These are phyloP conservation scores for Eucalyptus viminalis DNA, from an alignment of 345 rosid species.

Conservation along the genomic window DNA sequence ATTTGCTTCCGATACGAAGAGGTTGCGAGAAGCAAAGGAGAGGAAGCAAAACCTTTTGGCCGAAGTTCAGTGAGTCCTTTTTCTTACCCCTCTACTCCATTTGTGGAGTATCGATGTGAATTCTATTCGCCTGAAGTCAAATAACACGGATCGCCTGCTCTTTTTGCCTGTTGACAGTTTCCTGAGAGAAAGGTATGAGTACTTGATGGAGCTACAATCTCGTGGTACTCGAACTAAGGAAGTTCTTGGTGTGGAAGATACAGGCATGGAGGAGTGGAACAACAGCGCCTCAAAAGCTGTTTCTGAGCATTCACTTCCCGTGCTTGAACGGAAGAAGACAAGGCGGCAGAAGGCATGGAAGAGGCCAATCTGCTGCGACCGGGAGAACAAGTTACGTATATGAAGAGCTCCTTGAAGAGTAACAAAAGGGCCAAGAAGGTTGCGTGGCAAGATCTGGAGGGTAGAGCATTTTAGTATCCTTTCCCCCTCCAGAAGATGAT, in stretches of 20 bases:
- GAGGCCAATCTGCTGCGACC: background rate
- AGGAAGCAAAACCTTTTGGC: slow-evolving; percentile 22
- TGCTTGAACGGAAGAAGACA: background rate
- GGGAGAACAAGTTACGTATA: background rate
- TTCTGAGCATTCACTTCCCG: background rate
- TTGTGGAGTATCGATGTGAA: background rate
- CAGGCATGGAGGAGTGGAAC: background rate
- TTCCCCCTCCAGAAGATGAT: background rate
- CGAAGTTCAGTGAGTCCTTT: slow-evolving; percentile 22
- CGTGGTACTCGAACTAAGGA: background rate
- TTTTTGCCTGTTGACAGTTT: background rate
- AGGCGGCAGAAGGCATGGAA: background rate
- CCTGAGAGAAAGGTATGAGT: background rate
- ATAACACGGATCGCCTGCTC: background rate
- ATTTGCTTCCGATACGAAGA: slow-evolving; percentile 25
- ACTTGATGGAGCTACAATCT: background rate
- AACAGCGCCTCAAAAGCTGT: background rate
- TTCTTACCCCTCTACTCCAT: background rate
- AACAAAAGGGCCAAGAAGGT: slow-evolving; percentile 15
- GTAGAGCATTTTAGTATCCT: background rate
- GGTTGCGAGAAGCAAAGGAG: slow-evolving; percentile 11
- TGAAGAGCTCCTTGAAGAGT: background rate
- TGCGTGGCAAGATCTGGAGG: slow-evolving; percentile 23
- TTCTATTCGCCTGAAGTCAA: background rate
- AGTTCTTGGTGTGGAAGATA: background rate